phyloP scores from a whole-genome alignment of 345 rosid species.

The Gossypium stocksii region DNA sequence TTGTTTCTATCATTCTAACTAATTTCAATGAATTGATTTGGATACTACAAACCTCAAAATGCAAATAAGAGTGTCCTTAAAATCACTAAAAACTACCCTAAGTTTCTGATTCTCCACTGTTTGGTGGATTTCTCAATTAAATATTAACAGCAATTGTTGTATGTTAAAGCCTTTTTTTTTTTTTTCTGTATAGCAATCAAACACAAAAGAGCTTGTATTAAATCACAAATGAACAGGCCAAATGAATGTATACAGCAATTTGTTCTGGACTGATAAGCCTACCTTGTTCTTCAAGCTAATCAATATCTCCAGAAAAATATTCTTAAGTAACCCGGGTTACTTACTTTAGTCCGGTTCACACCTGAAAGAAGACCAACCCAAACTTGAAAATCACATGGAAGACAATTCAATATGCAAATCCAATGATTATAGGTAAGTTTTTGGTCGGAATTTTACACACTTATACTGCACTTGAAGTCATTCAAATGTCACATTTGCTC shows the following conservation, averaged over 20 bases:
- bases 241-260: neutral
- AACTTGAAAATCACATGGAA: neutral
- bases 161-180: neutral
- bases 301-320: constrained; percentile 32
- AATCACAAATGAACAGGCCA: neutral
- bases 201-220: neutral
- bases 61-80: too few species aligned
- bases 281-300: constrained; percentile 3
- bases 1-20: neutral
- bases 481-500: neutral
- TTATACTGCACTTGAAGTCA: neutral
- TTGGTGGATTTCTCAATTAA: neutral
- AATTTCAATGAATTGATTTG: neutral
- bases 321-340: constrained; percentile 19
- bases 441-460: neutral
- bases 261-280: neutral
- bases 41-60: neutral
- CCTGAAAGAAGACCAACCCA: constrained; percentile 23
- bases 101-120: neutral
- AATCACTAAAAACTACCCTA: neutral
- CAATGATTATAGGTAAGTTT: neutral
- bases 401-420: neutral
- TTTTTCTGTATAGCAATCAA: neutral
- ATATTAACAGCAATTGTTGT: neutral
- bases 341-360: constrained; percentile 20